Evolutionary conservation across 306 rosid species (phyloP), one percentile per base, ranked within the genome.

Genomic region (Comarum palustre): DNA sequence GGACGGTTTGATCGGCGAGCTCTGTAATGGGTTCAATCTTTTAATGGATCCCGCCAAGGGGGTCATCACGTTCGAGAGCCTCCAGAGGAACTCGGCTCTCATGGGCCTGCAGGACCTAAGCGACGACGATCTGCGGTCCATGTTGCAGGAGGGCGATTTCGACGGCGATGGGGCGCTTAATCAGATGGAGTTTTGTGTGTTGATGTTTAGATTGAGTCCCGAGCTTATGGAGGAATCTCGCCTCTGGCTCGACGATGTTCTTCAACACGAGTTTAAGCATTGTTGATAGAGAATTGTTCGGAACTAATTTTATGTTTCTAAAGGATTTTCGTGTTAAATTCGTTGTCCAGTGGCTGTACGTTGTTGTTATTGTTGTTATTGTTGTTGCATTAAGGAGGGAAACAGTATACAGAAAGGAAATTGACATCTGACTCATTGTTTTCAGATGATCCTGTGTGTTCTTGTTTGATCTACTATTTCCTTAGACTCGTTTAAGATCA

Each of bases 141-240:
- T 93, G 98, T 13, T 93, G 62, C 46, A 29, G 19, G 90, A 93
- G 69, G 98, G 98, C 42, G 96, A 93, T 32, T 89, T 81, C 72
- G 98, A 93, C 50, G 96, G 93, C 14, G 96, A 92, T 78, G 96
- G 98, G 2, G 96, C 90, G 0, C 87, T 93, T 27, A 88, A 79
- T 72, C 93, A 87, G 84, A 66, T 90, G 90, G 96, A 93, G 86
- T 92, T 92, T 61, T 92, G 98, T 14, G 93, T 90, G 8, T 78
- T 92, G 80, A 92, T 90, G 96, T 92, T 92, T 72, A 87, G 96
- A 83, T 77, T 92, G 73, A 90, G 98, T 71, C 98, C 98, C 71
- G 93, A 87, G 45, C 88, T 92, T 58, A 92, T 92, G 98, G 92
- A 86, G 4, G 91, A 87, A 3, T 90, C 92, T 0, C 25, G 76